phyloP scores from a whole-genome alignment of 257 asterid genomes.

The Salvia rosmarinus region DNA sequence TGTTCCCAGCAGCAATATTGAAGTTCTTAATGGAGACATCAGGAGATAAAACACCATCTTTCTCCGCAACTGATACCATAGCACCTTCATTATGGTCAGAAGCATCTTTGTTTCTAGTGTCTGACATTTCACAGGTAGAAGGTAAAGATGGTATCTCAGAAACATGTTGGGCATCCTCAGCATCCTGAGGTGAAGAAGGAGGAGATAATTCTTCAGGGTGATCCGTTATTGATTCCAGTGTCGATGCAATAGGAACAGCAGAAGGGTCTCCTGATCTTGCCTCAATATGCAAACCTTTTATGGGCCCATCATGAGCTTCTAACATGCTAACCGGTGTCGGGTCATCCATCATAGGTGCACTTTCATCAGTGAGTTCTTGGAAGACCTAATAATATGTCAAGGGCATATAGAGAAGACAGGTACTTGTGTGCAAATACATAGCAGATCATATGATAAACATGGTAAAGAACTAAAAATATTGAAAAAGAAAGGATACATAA shows the following conservation, averaged over 20 bases:
- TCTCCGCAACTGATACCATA: slow-evolving; percentile 46
- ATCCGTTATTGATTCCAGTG: slow-evolving; percentile 72
- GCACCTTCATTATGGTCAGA: slow-evolving; percentile 53
- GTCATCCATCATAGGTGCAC: slow-evolving; percentile 45
- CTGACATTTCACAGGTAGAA: slow-evolving; percentile 60
- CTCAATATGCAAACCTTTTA: slow-evolving; percentile 68
- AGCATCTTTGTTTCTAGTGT: slow-evolving; percentile 63
- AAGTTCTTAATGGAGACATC: slow-evolving; percentile 47
- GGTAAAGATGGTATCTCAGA: slow-evolving; percentile 62
- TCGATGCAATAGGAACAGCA: slow-evolving; percentile 73
- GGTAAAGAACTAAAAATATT: slow-evolving; percentile 11
- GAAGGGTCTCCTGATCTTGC: slow-evolving; percentile 77
- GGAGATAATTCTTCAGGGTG: slow-evolving; percentile 58
- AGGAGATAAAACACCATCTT: slow-evolving; percentile 50
- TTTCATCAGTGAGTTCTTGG: slow-evolving; percentile 53
- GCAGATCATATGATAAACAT: slow-evolving; percentile 22
- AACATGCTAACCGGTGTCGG: slow-evolving; percentile 62
- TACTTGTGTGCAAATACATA: not conserved
- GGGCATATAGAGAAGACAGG: slow-evolving; percentile 40
- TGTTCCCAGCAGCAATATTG: slow-evolving; percentile 54
- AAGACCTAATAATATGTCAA: slow-evolving; percentile 69
- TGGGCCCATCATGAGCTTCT: slow-evolving; percentile 73
- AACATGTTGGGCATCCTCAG: slow-evolving; percentile 53
- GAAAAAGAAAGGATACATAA: slow-evolving; percentile 77
- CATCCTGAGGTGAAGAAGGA: slow-evolving; percentile 60